Base-by-base conservation (phyloP, 208 protist species). In the Leishmania amazonensis region DNA sequence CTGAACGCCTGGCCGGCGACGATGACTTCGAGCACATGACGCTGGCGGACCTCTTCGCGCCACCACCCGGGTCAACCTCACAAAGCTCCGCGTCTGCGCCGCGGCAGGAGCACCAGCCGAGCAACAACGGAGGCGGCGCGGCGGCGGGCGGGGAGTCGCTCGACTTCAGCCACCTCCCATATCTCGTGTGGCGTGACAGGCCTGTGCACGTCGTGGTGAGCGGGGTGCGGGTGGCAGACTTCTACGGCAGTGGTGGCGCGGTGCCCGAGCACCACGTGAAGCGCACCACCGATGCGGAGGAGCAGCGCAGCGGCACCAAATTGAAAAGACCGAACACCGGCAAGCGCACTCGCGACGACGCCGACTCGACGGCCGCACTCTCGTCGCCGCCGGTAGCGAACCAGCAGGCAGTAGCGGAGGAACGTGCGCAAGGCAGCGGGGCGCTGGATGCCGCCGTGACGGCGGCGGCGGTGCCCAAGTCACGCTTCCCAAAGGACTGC, bases 211-310 rank as follows among this genome's bases (percentile, higher is more conserved):
- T 97, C 19, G 76, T 86, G 28, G 82, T 84, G 65, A 95, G 91
- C 62, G 89, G 92, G 1, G 74, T 96, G 28, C 72, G 80, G 0
- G 82, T 97, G 3, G 76, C 87, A 0, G 94, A 94, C 80, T 87
- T 97, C 47, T 93, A 90, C 85, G 58, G 11, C 21, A 86, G 83
- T 45, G 94, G 91, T 11, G 93, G 91, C 15, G 70, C 80, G 3
- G 87, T 96, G 15, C 91, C 90, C 58, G 72, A 84, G 77, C 86
- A 89, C 76, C 81, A 71, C 15, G 5, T 9, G 28, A 78, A 84
- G 67, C 75, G 73, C 38, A 38, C 40, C 28, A 54, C 40, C 51
- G 64, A 78, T 9, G 77, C 45, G 45, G 78, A 49, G 53, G 53
- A 31, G 38, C n/a, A 60, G 24, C 51, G 67, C 38, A 82, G 71